Base-by-base conservation (phyloP, 140 eudicot genomes). In the Ambrosia hybrid region DNA sequence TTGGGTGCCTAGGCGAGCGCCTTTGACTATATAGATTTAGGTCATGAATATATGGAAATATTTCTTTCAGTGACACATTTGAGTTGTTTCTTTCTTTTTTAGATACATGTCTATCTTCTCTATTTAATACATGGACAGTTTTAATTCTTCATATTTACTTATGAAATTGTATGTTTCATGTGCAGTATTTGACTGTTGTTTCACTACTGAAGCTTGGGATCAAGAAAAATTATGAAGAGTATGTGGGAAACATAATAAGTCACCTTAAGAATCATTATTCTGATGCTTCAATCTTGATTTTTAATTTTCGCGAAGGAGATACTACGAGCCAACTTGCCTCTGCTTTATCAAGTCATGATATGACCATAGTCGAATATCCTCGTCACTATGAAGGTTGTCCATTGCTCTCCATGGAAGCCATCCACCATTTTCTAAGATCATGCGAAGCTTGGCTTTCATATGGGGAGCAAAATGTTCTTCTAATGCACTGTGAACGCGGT, bases 401-500 rank as follows among this genome's bases (percentile, higher is more conserved):
- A 17, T 45, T 93, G 51, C 93, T 93, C 17, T 76, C 93, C 1
- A 82, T 93, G 91, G 98, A 93, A 75, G 86, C 89, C 57, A 84
- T 94, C 74, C 96, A 94, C 80, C 97, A 94, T 82, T 94, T 82
- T 64, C 64, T 94, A 57, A 79, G 88, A 80, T 94, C 97, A 37
- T 65, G 95, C 78, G 99, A 94, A 74, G 86, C 94, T 61, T 94
- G 99, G 99, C 94, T 94, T 33, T 76, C 89, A 7, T 85, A 84
- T 34, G 91, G 97, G 66, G 73, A 75, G 46, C 97, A 84, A 57
- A 90, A 94, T 79, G 85, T 94, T 43, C 91, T 94, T 30, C 71
- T 94, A 73, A 94, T 94, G 99, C 99, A 94, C 68, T 94, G 99
- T 79, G 99, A 94, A 55, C 83, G 79, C 36, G 99, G 99, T 62